Base-by-base conservation (phyloP, 2,329 filamentous ascomycete species). In the Penicillium sp. region DNA sequence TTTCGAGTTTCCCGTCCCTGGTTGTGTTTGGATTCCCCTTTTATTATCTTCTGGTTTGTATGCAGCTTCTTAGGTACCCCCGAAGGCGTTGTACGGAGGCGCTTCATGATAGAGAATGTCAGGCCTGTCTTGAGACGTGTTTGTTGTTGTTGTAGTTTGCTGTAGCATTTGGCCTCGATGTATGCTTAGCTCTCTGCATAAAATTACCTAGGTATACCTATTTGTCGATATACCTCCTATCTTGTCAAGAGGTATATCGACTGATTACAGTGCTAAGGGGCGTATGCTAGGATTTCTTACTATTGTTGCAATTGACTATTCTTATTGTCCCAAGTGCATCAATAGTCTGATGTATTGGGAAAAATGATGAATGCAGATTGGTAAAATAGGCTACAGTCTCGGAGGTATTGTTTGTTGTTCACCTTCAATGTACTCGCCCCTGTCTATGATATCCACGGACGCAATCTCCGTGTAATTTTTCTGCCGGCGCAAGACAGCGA, bases 71-170 rank as follows among this genome's bases (percentile, higher is more conserved):
- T 55, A 51, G 56, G 49, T 51, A 55, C 39, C 52, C 51, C 47
- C 51, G 44, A 51, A 34, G 62, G 63, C 57, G 57, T 61, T 56
- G 42, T 54, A 55, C 52, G 54, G 54, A 53, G 57, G 49, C 49
- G 56, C 50, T 52, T 59, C 52, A 52, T 52, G 51, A 65, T 66
- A 65, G 64, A 66, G 50, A 62, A 63, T 59, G 54, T 59, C 51
- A 56, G 46, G 57, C 56, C 53, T 51, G 48, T 46, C 49, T 34
- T 46, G 42, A 50, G 50, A 45, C 44, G 27, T 44, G 36, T 54
- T 52, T 41, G 38, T 41, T 22, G 29, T 41, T 24, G 35, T 35
- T 26, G 14, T 18, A 34, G 16, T 41, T 41, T 23, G 9, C 22
- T 24, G 16, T 26, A 34, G 27, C n/a, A 2, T 37, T 27, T 7